Conservation (phyloP, 2,329 filamentous ascomycete species). For the Fusarium nisikadoi region DNA sequence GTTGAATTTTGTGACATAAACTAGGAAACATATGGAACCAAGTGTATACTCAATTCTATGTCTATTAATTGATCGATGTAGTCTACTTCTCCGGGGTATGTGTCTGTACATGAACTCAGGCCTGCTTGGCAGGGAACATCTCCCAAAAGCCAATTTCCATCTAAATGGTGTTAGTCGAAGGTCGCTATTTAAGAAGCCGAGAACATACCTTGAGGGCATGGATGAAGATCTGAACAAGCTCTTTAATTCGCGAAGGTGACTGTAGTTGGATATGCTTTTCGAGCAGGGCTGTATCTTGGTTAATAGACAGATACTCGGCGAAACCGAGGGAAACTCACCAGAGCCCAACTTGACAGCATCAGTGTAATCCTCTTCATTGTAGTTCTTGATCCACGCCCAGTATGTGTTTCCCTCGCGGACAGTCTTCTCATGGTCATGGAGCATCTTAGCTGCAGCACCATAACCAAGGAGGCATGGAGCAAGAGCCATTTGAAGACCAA, state of each 20-base stretch:
- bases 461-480: slow-evolving; percentile 93
- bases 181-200: neutral
- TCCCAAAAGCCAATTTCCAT: slow-evolving; percentile 68
- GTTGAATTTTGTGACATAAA: slow-evolving; percentile 13
- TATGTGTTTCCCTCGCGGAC: slow-evolving; percentile 76
- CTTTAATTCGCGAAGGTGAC: slow-evolving; percentile 79
- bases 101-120: neutral
- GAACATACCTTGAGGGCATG: slow-evolving; percentile 80
- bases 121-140: slow-evolving; percentile 57
- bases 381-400: slow-evolving; percentile 93
- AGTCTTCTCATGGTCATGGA: slow-evolving; percentile 72
- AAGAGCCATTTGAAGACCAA: slow-evolving; percentile 85
- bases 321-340: slow-evolving; percentile 59
- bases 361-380: slow-evolving; percentile 81
- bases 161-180: slow-evolving; percentile 43
- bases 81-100: neutral
- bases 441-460: slow-evolving; percentile 77
- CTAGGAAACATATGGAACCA: slow-evolving; percentile 15
- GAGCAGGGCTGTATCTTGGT: slow-evolving; percentile 68
- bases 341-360: slow-evolving; percentile 76
- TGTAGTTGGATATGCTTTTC: slow-evolving; percentile 80
- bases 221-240: slow-evolving; percentile 85
- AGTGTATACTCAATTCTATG: slow-evolving; percentile 36
- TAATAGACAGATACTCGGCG: neutral
- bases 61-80: slow-evolving; percentile 28